Percentiles rank a stretch among this genome's conserved stretches.
Conservation (phyloP, 2,329 filamentous ascomycete genomes). For the Cladosporium sp. region DNA sequence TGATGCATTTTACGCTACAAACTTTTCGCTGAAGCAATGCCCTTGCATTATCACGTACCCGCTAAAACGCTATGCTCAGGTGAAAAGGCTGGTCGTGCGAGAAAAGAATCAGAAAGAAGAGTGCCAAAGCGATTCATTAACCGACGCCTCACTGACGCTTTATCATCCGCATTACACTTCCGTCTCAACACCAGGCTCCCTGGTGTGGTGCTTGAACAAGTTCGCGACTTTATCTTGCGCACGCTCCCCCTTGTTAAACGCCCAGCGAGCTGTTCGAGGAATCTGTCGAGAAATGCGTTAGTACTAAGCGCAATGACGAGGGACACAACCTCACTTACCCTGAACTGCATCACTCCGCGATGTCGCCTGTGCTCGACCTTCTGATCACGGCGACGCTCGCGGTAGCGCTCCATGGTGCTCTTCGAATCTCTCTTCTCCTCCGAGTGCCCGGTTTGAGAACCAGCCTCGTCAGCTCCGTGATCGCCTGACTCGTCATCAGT, state of each 20-base stretch:
- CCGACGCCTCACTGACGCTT: not conserved
- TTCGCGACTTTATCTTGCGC: conserved; percentile 40
- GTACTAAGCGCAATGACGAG: not conserved
- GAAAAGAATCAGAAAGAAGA: not conserved
- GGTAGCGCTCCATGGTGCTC: conserved; percentile 38
- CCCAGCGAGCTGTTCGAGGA: conserved; percentile 49
- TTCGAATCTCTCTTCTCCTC: conserved; percentile 29
- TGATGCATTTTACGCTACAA: too few relatives aligned
- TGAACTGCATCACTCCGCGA: conserved; percentile 69
- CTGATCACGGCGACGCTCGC: conserved; percentile 54
- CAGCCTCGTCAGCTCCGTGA: conserved; percentile 4
- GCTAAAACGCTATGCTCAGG: not conserved
- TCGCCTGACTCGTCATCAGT: conserved; percentile 16
- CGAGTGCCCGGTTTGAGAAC: not conserved
- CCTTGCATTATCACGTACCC: not conserved
- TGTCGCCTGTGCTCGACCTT: conserved; percentile 60
- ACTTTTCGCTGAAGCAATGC: not conserved
- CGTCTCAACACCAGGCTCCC: conserved; percentile 58
- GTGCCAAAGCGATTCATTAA: not conserved
- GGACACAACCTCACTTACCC: conserved; percentile 53
- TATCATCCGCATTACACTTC: conserved; percentile 48
- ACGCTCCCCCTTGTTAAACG: conserved; percentile 53
- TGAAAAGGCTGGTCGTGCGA: not conserved
- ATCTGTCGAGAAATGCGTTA: conserved; percentile 20
- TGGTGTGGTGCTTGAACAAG: conserved; percentile 53